These are phyloP conservation scores for Pichia cabralensis DNA, from an alignment of 805 yeast genomes.

Conservation along the genomic window DNA sequence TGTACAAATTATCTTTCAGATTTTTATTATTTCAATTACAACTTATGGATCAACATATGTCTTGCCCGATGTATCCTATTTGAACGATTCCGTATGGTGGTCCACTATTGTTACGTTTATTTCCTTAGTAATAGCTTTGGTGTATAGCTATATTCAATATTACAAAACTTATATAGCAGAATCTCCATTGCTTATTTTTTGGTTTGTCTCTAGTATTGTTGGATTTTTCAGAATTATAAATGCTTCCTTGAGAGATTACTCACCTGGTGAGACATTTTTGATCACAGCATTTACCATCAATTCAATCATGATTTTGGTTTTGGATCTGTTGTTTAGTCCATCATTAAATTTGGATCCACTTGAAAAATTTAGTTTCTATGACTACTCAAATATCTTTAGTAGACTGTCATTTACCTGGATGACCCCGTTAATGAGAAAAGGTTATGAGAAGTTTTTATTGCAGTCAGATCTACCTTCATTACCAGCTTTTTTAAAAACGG, in stretches of 20 bases:
- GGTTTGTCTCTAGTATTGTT: constrained; percentile 51
- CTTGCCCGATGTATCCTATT: constrained; percentile 16
- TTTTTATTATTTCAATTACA: constrained; percentile 12
- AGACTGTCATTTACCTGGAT: constrained; percentile 50
- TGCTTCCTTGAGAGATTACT: constrained; percentile 27
- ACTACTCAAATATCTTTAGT: constrained; percentile 40
- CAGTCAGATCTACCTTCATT: constrained; percentile 66
- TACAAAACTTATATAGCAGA: constrained; percentile 54
- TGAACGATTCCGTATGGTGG: constrained; percentile 21
- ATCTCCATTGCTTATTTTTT: constrained; percentile 61
- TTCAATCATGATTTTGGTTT: constrained; percentile 30
- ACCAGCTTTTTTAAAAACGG: constrained; percentile 57
- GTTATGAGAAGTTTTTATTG: constrained; percentile 36
- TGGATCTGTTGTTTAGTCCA: constrained; percentile 36
- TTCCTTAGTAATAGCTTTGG: constrained; percentile 41
- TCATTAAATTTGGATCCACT: constrained; percentile 22
- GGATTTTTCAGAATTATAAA: constrained; percentile 37
- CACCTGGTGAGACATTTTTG: constrained; percentile 24
- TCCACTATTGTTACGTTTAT: constrained; percentile 25
- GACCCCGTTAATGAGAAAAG: constrained; percentile 46
- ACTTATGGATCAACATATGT: constrained; percentile 10
- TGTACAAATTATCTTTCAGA: constrained; percentile 31
- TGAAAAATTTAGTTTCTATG: constrained; percentile 34
- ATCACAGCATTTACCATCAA: constrained; percentile 23
- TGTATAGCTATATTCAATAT: constrained; percentile 63